Evolutionary conservation across 2,329 filamentous ascomycete genomes (phyloP), one percentile per base, ranked within the genome.

Genomic region (Nothomitra cinnamomea): DNA sequence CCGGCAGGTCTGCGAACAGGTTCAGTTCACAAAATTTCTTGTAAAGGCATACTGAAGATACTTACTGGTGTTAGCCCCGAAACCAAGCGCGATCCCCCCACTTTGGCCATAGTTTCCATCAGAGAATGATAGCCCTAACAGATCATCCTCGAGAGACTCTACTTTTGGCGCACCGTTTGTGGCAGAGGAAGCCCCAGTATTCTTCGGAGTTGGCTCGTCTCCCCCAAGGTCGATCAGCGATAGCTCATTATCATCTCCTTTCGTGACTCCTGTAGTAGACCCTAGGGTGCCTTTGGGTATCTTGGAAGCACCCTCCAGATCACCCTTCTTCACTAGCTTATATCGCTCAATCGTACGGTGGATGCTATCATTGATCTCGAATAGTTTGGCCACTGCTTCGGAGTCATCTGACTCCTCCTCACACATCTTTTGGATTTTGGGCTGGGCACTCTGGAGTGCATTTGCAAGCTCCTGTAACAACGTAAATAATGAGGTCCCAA

Each of bases 371-470:
- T 98, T 98, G 64, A 98, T 96, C 65, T 96, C 88, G 54, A 98
- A 77, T 10, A 98, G 74, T 68, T 95, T 95, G 43, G 88, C 86
- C 4, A 98, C 92, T 3, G 92, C 92, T 70, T 95, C 92, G 57
- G 88, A 82, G 63, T 98, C 92, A 57, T 96, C 90, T 10, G 89
- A 95, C 64, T 98, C 92, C 67, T 98, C 92, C 67, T 96, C 90
- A 63, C 90, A 96, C 90, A 98, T 98, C 70, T 87, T 95, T 66
- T 96, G 90, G 59, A 98, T 96, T 72, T 98, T 98, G 7, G 92
- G 92, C 62, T 98, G 92, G 1, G 92, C 92, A 63, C 85, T 95
- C 66, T 87, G 86, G 47, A 98, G 74, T 8, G 92, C 82, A 58
- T 85, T 83, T 3, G 89, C 89, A 53, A 98, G 76, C 72, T 98